Base-by-base conservation (phyloP, 2,329 filamentous ascomycete genomes). In the Beauveria medogensis region DNA sequence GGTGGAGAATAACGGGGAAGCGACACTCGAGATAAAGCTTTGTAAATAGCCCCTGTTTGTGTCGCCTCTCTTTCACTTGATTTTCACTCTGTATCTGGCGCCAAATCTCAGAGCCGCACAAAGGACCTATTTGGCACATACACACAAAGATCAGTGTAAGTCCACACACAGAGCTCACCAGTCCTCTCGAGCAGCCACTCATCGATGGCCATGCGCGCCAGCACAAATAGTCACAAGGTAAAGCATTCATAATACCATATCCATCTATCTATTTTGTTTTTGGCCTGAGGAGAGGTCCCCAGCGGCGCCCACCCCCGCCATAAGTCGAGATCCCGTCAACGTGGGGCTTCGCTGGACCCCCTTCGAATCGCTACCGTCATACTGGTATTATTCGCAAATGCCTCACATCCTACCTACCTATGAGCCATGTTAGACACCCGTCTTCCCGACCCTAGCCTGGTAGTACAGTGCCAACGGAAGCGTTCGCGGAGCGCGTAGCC, bases 301-400 rank as follows among this genome's bases (percentile, higher is more conserved):
- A 34, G 30, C 26, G 59, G 51, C 37, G 30, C 34, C 20, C 52
- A 30, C 30, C 30, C 30, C 4, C 40, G 20, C 12, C 12, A 16
- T 6, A 14, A 37, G 55, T 57, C 55, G 55, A 57, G 30, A 50
- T 58, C 34, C 44, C 46, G 14, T 26, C 55, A 58, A 55, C 51
- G 58, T 55, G 51, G 58, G 58, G 41, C 50, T 16, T 28, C 20
- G 30, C 9, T 37, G 50, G 58, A 60, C 50, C 58, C 58, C 51
- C 51, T 51, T 47, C 26, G 41, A 40, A 26, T 60, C 37, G 40
- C 41, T 44, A 3, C 16, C 26, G 4, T 37, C n/a, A 57, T 14
- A 14, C 30, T 34, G 30, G 12, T 14, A 34, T 14, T 34, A 34
- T 34, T 14, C 12, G 12, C 30, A 34, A 34, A 34, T 12, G 30